Evolutionary conservation across 192 early-diverging fungal species (phyloP).

Genomic region (Podochytrium sp.): DNA sequence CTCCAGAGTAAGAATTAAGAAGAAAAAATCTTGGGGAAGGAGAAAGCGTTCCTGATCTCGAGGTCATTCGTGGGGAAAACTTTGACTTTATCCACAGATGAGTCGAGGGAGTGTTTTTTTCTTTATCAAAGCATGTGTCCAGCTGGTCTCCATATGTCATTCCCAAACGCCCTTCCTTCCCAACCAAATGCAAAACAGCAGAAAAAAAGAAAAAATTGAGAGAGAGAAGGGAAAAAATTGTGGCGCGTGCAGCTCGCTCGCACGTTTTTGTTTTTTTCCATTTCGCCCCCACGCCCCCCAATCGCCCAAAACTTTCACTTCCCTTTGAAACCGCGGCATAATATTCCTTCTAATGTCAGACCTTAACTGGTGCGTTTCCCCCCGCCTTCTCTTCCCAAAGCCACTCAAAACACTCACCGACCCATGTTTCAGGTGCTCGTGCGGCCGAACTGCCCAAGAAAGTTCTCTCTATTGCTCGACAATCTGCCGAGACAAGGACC

Average conservation of each 20-base stretch:
- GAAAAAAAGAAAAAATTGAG: too few species aligned
- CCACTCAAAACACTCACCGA: neutral
- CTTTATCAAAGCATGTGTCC: too few species aligned
- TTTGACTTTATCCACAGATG: too few species aligned
- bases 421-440: neutral
- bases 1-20: too few species aligned
- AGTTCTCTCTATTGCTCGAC: neutral
- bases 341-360: neutral
- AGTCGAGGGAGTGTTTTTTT: too few species aligned
- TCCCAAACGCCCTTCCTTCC: too few species aligned
- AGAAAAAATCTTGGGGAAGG: too few species aligned
- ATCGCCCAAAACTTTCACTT: neutral
- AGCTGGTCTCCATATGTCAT: too few species aligned
- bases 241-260: neutral
- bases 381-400: neutral
- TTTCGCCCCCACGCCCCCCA: neutral
- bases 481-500: conserved; percentile 4
- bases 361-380: neutral
- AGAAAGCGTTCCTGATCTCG: too few species aligned
- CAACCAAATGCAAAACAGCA: too few species aligned
- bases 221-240: too few species aligned
- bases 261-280: neutral
- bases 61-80: too few species aligned
- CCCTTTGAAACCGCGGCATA: neutral
- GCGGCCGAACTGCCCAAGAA: conserved; percentile 5